Conservation (phyloP, 2,329 filamentous ascomycete species). For the Plenodomus tracheiphilus region DNA sequence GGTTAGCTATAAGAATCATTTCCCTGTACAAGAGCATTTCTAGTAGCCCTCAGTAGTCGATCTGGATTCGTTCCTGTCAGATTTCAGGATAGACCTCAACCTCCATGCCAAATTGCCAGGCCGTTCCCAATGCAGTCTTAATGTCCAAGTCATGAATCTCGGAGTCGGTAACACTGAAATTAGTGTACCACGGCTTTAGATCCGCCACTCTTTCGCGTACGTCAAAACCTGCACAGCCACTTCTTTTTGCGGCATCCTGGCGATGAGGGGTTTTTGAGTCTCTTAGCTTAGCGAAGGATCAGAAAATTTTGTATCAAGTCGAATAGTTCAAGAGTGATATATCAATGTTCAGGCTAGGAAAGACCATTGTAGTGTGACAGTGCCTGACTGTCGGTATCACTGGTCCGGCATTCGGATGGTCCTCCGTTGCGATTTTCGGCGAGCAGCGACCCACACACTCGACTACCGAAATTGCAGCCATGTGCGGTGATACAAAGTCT, state of each 20-base stretch:
- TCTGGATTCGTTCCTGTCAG: conserved; percentile 11
- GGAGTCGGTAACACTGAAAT: background rate
- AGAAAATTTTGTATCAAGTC: conserved; percentile 39
- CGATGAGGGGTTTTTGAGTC: conserved; percentile 39
- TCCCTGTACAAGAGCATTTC: conserved; percentile 33
- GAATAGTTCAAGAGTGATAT: conserved; percentile 39
- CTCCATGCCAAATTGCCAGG: conserved; percentile 37
- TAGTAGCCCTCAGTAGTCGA: conserved; percentile 22
- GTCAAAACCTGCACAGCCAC: conserved; percentile 26
- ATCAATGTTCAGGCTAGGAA: conserved; percentile 37
- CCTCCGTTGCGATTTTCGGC: no score
- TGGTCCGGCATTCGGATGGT: no score
- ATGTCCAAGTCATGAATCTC: background rate
- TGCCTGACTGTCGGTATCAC: no score
- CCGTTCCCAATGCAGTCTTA: conserved; percentile 20
- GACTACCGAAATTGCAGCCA: no score
- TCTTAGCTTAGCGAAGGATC: conserved; percentile 36
- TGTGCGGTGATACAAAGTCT: no score
- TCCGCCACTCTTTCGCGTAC: conserved; percentile 37
- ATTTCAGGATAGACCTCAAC: conserved; percentile 28
- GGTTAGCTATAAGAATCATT: conserved; percentile 30
- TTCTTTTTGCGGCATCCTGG: conserved; percentile 32
- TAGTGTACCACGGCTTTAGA: conserved; percentile 25
- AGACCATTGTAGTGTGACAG: conserved; percentile 38
- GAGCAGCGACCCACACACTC: no score